A percentile compares a stretch with the other conserved stretches of the same genome.
These are phyloP conservation scores for Penicillium verrucosum DNA, from an alignment of 2,329 filamentous ascomycete genomes.

Conservation along the genomic window DNA sequence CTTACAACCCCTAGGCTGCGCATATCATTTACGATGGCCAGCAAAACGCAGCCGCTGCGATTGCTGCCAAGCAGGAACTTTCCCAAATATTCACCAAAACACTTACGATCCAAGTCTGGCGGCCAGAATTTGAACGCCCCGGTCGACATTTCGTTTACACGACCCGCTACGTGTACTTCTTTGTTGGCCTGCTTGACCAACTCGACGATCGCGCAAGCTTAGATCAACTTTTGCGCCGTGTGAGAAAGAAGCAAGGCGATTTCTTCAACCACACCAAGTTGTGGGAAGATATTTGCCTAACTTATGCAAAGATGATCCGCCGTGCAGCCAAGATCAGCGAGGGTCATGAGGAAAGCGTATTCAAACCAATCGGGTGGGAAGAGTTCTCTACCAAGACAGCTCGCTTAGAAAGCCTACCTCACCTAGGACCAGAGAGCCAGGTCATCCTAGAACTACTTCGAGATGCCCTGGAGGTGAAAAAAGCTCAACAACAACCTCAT, in stretches of 20 bases:
- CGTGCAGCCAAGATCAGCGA: slow-evolving; percentile 55
- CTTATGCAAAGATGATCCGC: slow-evolving; percentile 60
- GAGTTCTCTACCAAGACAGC: slow-evolving; percentile 61
- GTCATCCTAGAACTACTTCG: slow-evolving; percentile 60
- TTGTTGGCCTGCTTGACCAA: slow-evolving; percentile 69
- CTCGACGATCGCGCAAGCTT: slow-evolving; percentile 72
- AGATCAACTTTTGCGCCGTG: slow-evolving; percentile 72
- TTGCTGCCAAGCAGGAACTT: slow-evolving; percentile 70
- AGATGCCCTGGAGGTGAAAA: slow-evolving; percentile 68
- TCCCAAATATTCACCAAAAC: slow-evolving; percentile 91
- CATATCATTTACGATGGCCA: slow-evolving; percentile 59
- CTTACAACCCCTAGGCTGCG: slow-evolving; percentile 49
- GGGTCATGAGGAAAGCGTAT: slow-evolving; percentile 62
- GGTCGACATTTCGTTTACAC: slow-evolving; percentile 92
- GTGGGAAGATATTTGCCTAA: slow-evolving; percentile 60
- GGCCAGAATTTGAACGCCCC: slow-evolving; percentile 78
- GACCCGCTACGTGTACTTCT: slow-evolving; percentile 78
- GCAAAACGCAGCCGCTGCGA: slow-evolving; percentile 50
- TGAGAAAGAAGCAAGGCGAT: slow-evolving; percentile 78
- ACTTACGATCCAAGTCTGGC: slow-evolving; percentile 93
- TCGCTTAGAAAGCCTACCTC: slow-evolving; percentile 58
- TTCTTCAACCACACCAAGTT: slow-evolving; percentile 61
- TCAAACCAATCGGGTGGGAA: slow-evolving; percentile 62
- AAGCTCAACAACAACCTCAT: slow-evolving; percentile 82
- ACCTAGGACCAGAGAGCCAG: slow-evolving; percentile 46